Base-by-base conservation (phyloP, 1,284 basidiomycete genomes). In the Vanrija pseudolonga region DNA sequence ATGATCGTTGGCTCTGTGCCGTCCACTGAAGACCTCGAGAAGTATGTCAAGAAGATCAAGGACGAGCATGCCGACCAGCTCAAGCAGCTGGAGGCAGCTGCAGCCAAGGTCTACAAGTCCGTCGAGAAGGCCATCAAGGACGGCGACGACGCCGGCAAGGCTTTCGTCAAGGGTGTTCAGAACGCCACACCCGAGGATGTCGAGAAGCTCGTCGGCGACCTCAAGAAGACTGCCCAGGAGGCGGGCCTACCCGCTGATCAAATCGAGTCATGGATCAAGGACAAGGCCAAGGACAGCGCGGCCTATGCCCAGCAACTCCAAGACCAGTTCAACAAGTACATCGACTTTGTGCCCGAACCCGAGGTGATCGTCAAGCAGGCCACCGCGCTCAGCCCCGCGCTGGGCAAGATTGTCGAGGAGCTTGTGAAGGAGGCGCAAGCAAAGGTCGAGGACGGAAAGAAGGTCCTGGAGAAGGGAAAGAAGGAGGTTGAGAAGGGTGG, bases 171-270 rank as follows among this genome's bases (percentile, higher is more conserved):
- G 39, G 64, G 67, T 45, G 53, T 73, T 22, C 70, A 73, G 58
- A 58, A 68, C 40, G 69, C 66, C 45, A 66, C 67, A 15, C 69
- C 69, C 23, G 67, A 56, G 51, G 71, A 73, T 55, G 62, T 73
- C 48, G 71, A 73, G 50, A 57, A 63, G 32, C 53, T 73, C 17
- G 54, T 73, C 62, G 61, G 65, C 53, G 69, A 73, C 57, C 54
- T 69, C 50, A 72, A 72, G 57, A 66, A 64, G 40, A 61, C 68
- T 22, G 72, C 69, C 45, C 69, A 67, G 53, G 68, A 69, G 52
- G 72, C 70, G 23, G 72, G 72, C 53, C 50, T 73, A n/a, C 72
- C 72, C 8, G 68, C 69, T 20, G 72, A 72, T 43, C 51, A 54
- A 12, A 61, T 67, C 46, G 70, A 73, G 53, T 53, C 57, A 4